phyloP scores from a whole-genome alignment of 208 protist species.

The Trypanosoma avium region DNA sequence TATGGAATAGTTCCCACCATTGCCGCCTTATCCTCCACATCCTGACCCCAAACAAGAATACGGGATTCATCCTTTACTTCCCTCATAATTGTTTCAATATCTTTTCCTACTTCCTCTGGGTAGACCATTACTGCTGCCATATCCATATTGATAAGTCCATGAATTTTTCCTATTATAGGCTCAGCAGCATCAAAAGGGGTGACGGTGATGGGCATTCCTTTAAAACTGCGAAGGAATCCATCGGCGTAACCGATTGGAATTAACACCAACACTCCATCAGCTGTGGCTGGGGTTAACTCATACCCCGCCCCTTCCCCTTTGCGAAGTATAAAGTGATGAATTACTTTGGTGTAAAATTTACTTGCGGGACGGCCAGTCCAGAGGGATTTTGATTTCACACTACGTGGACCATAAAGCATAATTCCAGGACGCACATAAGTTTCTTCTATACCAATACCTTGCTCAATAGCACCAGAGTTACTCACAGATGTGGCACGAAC shows the following conservation, averaged over 20 bases:
- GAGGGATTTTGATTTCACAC: constrained; percentile 26
- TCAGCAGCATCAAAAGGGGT: constrained; percentile 17
- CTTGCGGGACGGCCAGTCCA: constrained; percentile 42
- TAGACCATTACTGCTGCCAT: constrained; percentile 36
- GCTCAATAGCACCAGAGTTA: constrained; percentile 55
- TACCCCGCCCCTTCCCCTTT: constrained; percentile 51
- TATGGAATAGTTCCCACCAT: constrained; percentile 45
- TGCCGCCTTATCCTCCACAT: constrained; percentile 41
- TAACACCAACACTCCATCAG: constrained; percentile 41
- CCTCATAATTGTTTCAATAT: constrained; percentile 35
- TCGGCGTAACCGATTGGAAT: constrained; percentile 56
- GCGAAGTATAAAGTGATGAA: constrained; percentile 40
- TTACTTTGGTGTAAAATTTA: constrained; percentile 49
- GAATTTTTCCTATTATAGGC: constrained; percentile 32
- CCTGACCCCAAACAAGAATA: constrained; percentile 43
- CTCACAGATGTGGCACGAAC: constrained; percentile 49
- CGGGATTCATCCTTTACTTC: constrained; percentile 32
- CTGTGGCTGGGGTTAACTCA: constrained; percentile 33
- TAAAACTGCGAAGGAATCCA: constrained; percentile 53
- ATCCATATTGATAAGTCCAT: constrained; percentile 63
- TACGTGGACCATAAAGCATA: constrained; percentile 55
- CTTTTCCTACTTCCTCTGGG: constrained; percentile 29
- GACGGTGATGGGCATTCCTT: constrained; percentile 37
- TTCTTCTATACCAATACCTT: constrained; percentile 41
- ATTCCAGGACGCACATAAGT: constrained; percentile 49